Percentiles rank a stretch among this genome's conserved stretches.
Conservation (phyloP, 163 green algal genomes). For the Picocystis sp. region DNA sequence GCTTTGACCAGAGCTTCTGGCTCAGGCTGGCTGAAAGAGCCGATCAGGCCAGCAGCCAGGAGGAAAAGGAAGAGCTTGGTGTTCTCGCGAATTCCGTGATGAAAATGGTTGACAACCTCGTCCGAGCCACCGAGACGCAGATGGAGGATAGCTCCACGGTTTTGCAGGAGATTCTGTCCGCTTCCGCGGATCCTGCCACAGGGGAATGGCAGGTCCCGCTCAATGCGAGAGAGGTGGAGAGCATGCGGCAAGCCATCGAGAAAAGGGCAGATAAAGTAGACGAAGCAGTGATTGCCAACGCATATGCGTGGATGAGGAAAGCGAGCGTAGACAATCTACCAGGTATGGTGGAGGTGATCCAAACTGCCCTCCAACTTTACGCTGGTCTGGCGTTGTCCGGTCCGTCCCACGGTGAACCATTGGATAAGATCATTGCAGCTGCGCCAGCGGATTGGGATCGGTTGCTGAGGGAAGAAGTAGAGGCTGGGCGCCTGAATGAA, state of each 20-base stretch:
- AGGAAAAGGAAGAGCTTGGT: conserved; percentile 16
- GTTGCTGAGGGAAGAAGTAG: neutral
- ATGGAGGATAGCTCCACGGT: conserved; percentile 43
- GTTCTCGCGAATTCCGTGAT: conserved; percentile 48
- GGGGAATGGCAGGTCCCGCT: conserved; percentile 77
- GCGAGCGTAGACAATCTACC: conserved; percentile 32
- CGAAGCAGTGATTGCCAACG: conserved; percentile 71
- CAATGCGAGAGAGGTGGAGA: conserved; percentile 25
- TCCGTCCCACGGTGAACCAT: neutral
- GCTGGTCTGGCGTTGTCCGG: conserved; percentile 32
- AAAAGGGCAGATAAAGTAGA: conserved; percentile 31
- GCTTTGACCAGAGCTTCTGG: conserved; percentile 76
- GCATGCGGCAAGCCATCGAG: conserved; percentile 29
- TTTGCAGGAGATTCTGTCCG: conserved; percentile 45
- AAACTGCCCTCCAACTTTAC: conserved; percentile 76
- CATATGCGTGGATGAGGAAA: conserved; percentile 75
- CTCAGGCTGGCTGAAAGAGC: conserved; percentile 56
- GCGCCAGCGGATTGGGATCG: neutral
- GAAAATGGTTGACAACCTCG: conserved; percentile 56
- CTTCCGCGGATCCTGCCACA: conserved; percentile 48
- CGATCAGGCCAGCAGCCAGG: conserved; percentile 28
- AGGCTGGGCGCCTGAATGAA: neutral
- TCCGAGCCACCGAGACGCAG: conserved; percentile 53
- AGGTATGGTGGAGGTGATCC: conserved; percentile 44
- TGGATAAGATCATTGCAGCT: conserved; percentile 5